Base-by-base conservation (phyloP, 345 rosid species). In the Noccaea caerulescens region DNA sequence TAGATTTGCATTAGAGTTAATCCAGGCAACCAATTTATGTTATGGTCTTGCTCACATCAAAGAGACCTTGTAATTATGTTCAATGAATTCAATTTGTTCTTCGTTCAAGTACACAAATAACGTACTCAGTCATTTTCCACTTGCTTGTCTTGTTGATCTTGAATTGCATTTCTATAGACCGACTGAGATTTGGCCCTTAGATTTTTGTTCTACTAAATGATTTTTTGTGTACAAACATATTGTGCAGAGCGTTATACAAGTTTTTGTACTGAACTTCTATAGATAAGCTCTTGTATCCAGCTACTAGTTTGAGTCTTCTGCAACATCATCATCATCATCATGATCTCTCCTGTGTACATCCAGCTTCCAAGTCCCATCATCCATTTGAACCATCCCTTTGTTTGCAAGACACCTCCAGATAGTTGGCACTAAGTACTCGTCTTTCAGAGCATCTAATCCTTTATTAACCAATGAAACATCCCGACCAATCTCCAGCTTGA, bases 11-110 rank as follows among this genome's bases (percentile, higher is more conserved):
- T 76, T 85, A 54, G 84, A 77, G 60, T 76, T 90, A 84, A 75
- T 88, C 64, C 80, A 87, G 81, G 90, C 90, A 23, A 57, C 88
- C 88, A 3, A 64, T 88, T 44, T 81, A 78, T 75, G 87, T 86
- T 63, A 82, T 88, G 85, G 73, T 80, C 70, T 88, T 90, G 84
- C 85, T 88, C 81, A 82, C 84, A 45, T 80, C 82, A 20, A 80
- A 85, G 75, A 88, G 85, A 62, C 89, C 80, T 55, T 90, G 88
- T 73, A 87, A 55, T 43, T 52, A 63, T 74, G 66, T 53, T 13
- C 68, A 6, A 23, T 63, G 46, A 13, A 18, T 33, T 55, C 34
- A 23, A 14, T 62, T 20, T 34, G 50, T 33, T 33, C 20, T 39
- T 66, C 33, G 10, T 58, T 34, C 33, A 41, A 52, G 55, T 51